Conservation (phyloP, 495 filamentous ascomycete species). For the Pyrenula aspistea region DNA sequence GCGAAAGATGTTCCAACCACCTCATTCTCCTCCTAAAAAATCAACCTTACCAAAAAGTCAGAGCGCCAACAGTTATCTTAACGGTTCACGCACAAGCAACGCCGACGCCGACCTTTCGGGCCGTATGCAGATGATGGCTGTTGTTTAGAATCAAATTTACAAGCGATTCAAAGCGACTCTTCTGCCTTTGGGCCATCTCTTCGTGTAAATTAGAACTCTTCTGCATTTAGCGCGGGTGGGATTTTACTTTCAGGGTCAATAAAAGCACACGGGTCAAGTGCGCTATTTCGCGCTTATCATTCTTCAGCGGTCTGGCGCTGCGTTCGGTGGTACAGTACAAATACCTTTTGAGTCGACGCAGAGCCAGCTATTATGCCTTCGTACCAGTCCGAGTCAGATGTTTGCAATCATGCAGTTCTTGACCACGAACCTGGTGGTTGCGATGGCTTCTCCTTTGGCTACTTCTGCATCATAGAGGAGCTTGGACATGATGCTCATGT, state of each 20-base stretch:
- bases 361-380: too few species aligned
- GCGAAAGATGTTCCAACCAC: conserved; percentile 47
- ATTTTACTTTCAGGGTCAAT: not conserved
- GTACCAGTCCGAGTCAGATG: too few species aligned
- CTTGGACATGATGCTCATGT: not conserved
- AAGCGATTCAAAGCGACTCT: not conserved
- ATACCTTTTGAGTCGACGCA: too few species aligned
- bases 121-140: conserved; percentile 60
- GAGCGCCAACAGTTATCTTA: conserved; percentile 36
- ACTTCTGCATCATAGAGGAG: not conserved
- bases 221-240: not conserved
- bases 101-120: conserved; percentile 34
- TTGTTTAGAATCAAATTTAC: conserved; percentile 28
- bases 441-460: too few species aligned
- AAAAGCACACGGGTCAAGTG: not conserved
- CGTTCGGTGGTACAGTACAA: too few species aligned
- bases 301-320: too few species aligned
- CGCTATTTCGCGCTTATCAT: too few species aligned
- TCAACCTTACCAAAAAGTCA: conserved; percentile 31
- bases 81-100: conserved; percentile 35
- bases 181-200: not conserved
- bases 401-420: too few species aligned
- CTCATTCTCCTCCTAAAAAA: conserved; percentile 23
- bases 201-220: not conserved
- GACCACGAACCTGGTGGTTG: too few species aligned